Percentiles rank a stretch among this genome's conserved stretches.
Conservation (phyloP, 2,329 filamentous ascomycete species). For the Paradendryphiella salina region DNA sequence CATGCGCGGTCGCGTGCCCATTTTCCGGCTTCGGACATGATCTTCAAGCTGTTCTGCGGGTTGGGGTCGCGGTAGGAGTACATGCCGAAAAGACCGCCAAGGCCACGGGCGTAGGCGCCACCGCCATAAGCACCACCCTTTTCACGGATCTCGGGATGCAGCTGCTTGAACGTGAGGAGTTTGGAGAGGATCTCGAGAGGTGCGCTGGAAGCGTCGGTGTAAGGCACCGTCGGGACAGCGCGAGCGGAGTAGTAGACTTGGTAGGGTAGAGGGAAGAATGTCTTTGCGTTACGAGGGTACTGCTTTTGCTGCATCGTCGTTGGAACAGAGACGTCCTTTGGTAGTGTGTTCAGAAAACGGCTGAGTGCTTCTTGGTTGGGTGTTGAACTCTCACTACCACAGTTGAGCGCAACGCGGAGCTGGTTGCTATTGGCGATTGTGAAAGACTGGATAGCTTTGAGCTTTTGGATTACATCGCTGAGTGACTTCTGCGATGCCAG, state of each 20-base stretch:
- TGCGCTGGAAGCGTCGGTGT: constrained; percentile 73
- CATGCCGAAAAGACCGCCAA: constrained; percentile 88
- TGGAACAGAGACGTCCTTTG: constrained; percentile 44
- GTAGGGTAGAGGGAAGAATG: constrained; percentile 92
- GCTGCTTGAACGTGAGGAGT: constrained; percentile 90
- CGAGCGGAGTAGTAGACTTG: constrained; percentile 94
- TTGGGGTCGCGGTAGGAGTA: constrained; percentile 98
- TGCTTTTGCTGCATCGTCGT: constrained; percentile 39
- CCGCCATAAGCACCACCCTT: constrained; percentile 97
- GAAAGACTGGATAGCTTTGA: constrained; percentile 82
- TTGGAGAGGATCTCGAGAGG: constrained; percentile 87
- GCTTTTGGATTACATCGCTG: constrained; percentile 74
- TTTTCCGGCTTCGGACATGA: constrained; percentile 79
- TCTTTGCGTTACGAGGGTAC: constrained; percentile 59
- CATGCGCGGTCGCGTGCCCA: constrained; percentile 83
- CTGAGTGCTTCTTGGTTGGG: constrained; percentile 72
- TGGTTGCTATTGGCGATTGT: constrained; percentile 69
- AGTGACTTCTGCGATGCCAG: constrained; percentile 77
- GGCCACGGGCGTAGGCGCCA: constrained; percentile 76
- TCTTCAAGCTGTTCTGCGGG: constrained; percentile 80
- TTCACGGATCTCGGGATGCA: constrained; percentile 96
- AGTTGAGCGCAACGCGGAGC: constrained; percentile 82
- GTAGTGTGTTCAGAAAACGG: constrained; percentile 68
- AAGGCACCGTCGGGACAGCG: constrained; percentile 80
- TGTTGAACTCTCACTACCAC: constrained; percentile 71